phyloP scores from a whole-genome alignment of 2,329 filamentous ascomycete genomes.

The Apiospora sp. region DNA sequence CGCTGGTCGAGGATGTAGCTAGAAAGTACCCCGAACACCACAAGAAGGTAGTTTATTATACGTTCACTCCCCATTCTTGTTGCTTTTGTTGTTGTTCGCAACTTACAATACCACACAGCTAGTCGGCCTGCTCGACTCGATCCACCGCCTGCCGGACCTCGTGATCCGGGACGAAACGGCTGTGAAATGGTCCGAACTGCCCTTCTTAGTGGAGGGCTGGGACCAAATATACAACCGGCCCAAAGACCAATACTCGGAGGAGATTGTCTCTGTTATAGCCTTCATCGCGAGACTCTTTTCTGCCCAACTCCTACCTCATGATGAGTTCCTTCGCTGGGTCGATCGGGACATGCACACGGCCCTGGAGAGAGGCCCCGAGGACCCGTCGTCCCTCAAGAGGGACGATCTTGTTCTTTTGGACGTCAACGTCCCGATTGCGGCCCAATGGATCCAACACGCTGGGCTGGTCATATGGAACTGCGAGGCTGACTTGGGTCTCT shows the following conservation, averaged over 20 bases:
- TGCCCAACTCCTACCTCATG: constrained; percentile 23
- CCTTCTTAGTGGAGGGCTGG: constrained; percentile 26
- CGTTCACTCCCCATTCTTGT: not conserved
- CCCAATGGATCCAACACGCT: constrained; percentile 28
- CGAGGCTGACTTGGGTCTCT: constrained; percentile 23
- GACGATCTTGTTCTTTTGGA: constrained; percentile 24
- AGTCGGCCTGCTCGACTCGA: constrained; percentile 26
- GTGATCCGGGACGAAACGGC: constrained; percentile 27
- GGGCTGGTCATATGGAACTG: constrained; percentile 28
- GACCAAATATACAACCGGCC: constrained; percentile 22
- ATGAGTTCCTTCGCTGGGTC: constrained; percentile 26
- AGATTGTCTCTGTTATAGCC: constrained; percentile 24
- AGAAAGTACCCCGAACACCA: constrained; percentile 30
- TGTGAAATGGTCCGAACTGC: constrained; percentile 29
- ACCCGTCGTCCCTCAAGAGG: constrained; percentile 25
- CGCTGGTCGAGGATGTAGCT: constrained; percentile 26
- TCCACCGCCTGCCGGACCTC: constrained; percentile 26
- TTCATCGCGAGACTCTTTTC: constrained; percentile 28
- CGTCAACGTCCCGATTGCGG: constrained; percentile 26
- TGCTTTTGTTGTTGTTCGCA: constrained; percentile 21
- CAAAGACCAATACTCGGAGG: constrained; percentile 28
- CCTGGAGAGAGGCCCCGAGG: constrained; percentile 23
- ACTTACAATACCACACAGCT: constrained; percentile 18
- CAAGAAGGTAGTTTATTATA: constrained; percentile 22
- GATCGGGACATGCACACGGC: constrained; percentile 26